Percentiles rank a stretch among this genome's conserved stretches.
Evolutionary conservation across 768 basidiomycete genomes (phyloP).

Genomic region (Porpolomopsis calyptriformis): DNA sequence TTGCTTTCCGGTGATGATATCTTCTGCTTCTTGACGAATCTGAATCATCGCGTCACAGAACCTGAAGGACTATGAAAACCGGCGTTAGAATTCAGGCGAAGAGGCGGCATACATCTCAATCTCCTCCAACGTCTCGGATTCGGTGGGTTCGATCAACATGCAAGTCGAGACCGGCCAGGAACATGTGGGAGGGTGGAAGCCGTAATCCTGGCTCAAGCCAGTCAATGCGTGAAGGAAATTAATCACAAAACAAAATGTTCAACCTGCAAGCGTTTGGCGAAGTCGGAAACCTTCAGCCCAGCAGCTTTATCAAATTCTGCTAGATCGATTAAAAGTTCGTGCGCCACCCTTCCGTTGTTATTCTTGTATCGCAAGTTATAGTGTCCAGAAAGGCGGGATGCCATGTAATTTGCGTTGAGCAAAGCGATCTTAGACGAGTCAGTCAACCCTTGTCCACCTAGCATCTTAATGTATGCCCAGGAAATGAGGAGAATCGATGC

Average conservation of each 20-base stretch:
- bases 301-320: constrained; percentile 89
- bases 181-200: constrained; percentile 95
- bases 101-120: constrained; percentile 55
- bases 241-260: not conserved
- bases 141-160: constrained; percentile 97
- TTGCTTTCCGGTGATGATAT: constrained; percentile 78
- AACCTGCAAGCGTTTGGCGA: constrained; percentile 91
- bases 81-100: not conserved
- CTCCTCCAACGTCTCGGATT: constrained; percentile 89
- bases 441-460: constrained; percentile 85
- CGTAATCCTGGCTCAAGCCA: constrained; percentile 55
- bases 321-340: constrained; percentile 91
- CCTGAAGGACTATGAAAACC: constrained; percentile 26
- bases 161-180: constrained; percentile 97
- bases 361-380: constrained; percentile 89
- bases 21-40: constrained; percentile 85
- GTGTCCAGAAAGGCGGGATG: constrained; percentile 69
- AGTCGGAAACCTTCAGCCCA: constrained; percentile 88
- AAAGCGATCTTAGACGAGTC: constrained; percentile 81
- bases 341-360: constrained; percentile 83
- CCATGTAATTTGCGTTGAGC: constrained; percentile 97
- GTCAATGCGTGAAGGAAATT: not conserved
- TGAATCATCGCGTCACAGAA: constrained; percentile 99
- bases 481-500: constrained; percentile 93
- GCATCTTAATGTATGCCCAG: constrained; percentile 99